phyloP scores from a whole-genome alignment of 768 basidiomycete species.

The Solioccasus polychromus region DNA sequence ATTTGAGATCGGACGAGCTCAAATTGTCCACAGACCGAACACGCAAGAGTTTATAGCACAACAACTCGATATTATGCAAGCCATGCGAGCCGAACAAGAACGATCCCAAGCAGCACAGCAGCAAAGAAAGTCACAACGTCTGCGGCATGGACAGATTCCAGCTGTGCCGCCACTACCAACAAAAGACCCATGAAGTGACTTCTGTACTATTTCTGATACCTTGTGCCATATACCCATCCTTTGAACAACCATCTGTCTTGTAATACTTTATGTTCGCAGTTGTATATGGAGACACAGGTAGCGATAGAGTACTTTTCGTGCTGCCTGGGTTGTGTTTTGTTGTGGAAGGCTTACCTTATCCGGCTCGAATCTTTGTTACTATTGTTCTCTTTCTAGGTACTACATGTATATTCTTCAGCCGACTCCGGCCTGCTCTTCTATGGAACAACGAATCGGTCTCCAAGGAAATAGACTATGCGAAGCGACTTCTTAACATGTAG shows the following conservation, averaged over 20 bases:
- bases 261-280: slow-evolving; percentile 1
- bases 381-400: slow-evolving; percentile 21
- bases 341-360: slow-evolving; percentile 16
- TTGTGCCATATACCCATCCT: slow-evolving; percentile 25
- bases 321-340: slow-evolving; percentile 7
- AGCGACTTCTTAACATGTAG: slow-evolving; percentile 1
- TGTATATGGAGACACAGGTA: slow-evolving; percentile 3
- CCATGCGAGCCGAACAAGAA: slow-evolving; percentile 83
- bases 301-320: neutral
- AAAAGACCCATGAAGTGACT: slow-evolving; percentile 10
- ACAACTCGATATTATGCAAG: slow-evolving; percentile 76
- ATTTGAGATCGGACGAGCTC: neutral
- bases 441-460: slow-evolving; percentile 28
- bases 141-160: slow-evolving; percentile 32
- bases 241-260: slow-evolving; percentile 4
- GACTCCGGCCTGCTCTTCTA: slow-evolving; percentile 4
- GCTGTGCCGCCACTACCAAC: slow-evolving; percentile 31
- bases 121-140: slow-evolving; percentile 57
- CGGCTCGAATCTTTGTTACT: slow-evolving; percentile 11
- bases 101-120: slow-evolving; percentile 60
- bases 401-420: slow-evolving; percentile 3
- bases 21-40: slow-evolving; percentile 48
- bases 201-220: slow-evolving; percentile 18
- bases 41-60: slow-evolving; percentile 87
- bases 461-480: slow-evolving; percentile 18